A percentile compares a stretch with the other conserved stretches of the same genome.
phyloP scores from a whole-genome alignment of 345 rosid species.

The Moricandia arvensis region DNA sequence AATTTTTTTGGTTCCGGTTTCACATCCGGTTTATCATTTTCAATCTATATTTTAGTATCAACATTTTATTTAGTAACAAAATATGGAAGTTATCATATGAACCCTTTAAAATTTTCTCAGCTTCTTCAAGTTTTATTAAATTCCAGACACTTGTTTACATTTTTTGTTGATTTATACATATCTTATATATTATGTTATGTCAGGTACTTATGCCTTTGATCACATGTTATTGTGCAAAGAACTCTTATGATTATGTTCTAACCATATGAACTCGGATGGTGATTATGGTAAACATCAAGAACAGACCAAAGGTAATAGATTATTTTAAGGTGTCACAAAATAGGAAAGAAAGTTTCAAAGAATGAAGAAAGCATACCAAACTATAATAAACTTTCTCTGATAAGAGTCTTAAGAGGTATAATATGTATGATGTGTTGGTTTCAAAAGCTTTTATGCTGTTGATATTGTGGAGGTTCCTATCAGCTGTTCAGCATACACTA shows the following conservation, averaged over 20 bases:
- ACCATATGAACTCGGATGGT: neutral
- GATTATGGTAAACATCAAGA: neutral
- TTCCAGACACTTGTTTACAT: neutral
- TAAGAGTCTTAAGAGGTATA: neutral
- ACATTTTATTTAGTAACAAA: neutral
- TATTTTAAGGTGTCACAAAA: neutral
- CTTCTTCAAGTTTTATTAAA: neutral
- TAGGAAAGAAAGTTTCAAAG: neutral
- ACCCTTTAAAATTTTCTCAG: neutral
- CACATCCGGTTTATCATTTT: neutral
- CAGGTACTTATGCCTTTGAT: neutral
- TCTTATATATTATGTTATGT: neutral
- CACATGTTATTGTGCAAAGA: neutral
- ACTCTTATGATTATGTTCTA: neutral
- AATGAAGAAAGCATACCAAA: neutral
- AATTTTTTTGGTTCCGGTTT: neutral
- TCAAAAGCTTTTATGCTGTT: neutral
- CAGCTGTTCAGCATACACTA: no score
- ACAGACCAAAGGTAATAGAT: neutral
- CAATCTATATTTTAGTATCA: neutral
- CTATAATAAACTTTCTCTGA: neutral
- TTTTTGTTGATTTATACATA: neutral
- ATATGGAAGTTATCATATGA: neutral
- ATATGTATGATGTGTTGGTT: neutral
- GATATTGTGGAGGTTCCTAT: neutral